Conservation (phyloP, 495 filamentous ascomycete species). For the Collariella sp. region DNA sequence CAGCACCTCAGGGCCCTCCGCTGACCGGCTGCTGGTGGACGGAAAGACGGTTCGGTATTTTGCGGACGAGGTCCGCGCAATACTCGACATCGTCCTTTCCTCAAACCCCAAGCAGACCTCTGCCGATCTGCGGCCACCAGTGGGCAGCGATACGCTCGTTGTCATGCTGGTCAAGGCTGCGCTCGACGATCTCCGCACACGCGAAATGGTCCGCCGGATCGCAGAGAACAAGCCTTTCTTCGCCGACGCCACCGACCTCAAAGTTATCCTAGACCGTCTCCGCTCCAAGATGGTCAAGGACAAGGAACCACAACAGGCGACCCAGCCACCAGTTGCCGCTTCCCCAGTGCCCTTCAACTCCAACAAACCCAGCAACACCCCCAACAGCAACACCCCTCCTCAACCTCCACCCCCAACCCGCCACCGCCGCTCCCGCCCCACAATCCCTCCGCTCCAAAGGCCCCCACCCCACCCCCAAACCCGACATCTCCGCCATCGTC, state of each 20-base stretch:
- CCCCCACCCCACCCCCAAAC: conserved; percentile 45
- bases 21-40: conserved; percentile 38
- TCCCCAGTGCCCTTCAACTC: background rate
- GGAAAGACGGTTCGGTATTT: conserved; percentile 39
- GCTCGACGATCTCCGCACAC: conserved; percentile 32
- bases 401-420: conserved; percentile 1
- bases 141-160: conserved; percentile 35
- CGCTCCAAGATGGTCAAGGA: conserved; percentile 23
- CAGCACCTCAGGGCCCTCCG: conserved; percentile 31
- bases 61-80: conserved; percentile 40
- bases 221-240: conserved; percentile 34
- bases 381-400: conserved; percentile 20
- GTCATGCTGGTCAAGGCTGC: conserved; percentile 37
- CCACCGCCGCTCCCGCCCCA: conserved; percentile 21
- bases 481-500: conserved; percentile 63
- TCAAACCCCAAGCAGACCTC: conserved; percentile 41
- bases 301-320: conserved; percentile 14
- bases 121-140: conserved; percentile 32
- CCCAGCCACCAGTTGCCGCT: conserved; percentile 17
- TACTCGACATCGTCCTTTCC: conserved; percentile 38
- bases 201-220: conserved; percentile 35
- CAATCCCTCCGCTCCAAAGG: conserved; percentile 43
- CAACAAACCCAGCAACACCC: conserved; percentile 14
- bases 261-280: conserved; percentile 32
- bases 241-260: conserved; percentile 38